A percentile compares a stretch with the other conserved stretches of the same genome.
Evolutionary conservation across 768 basidiomycete genomes (phyloP).

Genomic region (Termitomyces sp.): DNA sequence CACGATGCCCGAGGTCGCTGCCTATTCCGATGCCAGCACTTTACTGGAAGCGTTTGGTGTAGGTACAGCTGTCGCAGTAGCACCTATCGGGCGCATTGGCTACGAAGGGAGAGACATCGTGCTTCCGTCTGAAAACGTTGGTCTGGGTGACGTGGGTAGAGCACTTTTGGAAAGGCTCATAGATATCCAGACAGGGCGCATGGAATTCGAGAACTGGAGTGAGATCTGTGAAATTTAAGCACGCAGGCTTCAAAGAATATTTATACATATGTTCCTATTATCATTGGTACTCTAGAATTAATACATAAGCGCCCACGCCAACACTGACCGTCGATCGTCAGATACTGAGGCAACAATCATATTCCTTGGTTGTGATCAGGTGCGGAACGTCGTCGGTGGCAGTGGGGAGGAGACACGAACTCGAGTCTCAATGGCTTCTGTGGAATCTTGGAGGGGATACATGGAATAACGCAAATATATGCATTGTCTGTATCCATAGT

Average conservation of each 20-base stretch:
- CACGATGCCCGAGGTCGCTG: slow-evolving; percentile 51
- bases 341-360: too few species aligned
- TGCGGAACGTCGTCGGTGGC: too few species aligned
- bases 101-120: slow-evolving; percentile 38
- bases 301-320: too few species aligned
- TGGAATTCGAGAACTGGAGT: slow-evolving; percentile 61
- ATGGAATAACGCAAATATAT: too few species aligned
- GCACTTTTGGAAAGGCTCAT: slow-evolving; percentile 60
- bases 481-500: too few species aligned
- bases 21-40: slow-evolving; percentile 40
- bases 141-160: slow-evolving; percentile 50
- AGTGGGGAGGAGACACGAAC: too few species aligned
- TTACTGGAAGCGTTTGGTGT: slow-evolving; percentile 74
- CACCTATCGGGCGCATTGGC: slow-evolving; percentile 54
- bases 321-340: too few species aligned
- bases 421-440: too few species aligned
- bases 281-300: not conserved
- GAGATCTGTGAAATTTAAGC: slow-evolving; percentile 23
- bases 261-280: not conserved
- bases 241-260: not conserved
- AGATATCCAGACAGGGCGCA: slow-evolving; percentile 67
- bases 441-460: too few species aligned
- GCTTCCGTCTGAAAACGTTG: slow-evolving; percentile 42
- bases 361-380: too few species aligned
- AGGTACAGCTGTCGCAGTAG: slow-evolving; percentile 73